Percentiles rank a stretch among this genome's conserved stretches.
Conservation (phyloP, 169 alveolate species). For the Toxoplasma gondii region DNA sequence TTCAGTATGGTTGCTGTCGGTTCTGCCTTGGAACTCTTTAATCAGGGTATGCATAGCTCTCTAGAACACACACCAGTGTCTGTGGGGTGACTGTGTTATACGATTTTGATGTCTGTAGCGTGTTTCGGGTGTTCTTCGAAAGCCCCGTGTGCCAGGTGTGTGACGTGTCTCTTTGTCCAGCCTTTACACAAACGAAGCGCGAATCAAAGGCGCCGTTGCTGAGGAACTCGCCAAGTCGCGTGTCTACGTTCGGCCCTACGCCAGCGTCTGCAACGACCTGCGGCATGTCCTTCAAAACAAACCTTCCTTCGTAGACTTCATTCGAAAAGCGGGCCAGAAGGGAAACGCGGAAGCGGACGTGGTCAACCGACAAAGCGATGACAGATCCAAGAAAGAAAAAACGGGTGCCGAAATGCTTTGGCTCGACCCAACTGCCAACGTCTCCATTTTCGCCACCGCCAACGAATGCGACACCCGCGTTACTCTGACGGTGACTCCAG, state of each 20-base stretch:
- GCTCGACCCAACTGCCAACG: constrained; percentile 47
- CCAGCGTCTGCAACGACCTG: background rate
- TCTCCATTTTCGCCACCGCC: constrained; percentile 22
- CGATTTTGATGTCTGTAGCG: too few species aligned
- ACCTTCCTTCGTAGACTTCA: background rate
- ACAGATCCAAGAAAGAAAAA: background rate
- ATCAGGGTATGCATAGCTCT: too few species aligned
- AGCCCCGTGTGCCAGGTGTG: too few species aligned
- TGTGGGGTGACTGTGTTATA: too few species aligned
- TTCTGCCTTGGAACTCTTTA: too few species aligned
- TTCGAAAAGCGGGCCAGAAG: background rate
- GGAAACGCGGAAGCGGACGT: background rate
- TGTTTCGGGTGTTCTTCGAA: too few species aligned
- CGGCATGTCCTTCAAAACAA: background rate
- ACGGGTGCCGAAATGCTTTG: constrained; percentile 28
- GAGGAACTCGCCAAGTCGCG: background rate
- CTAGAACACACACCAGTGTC: too few species aligned
- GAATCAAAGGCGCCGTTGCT: constrained; percentile 10
- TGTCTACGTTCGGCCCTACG: constrained; percentile 31
- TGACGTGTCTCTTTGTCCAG: background rate
- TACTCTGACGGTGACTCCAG: background rate
- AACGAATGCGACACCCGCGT: constrained; percentile 10
- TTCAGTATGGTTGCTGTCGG: too few species aligned
- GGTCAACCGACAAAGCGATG: background rate
- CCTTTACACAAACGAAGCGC: background rate